Evolutionary conservation across 2,329 filamentous ascomycete genomes (phyloP), one percentile per base, ranked within the genome.

Genomic region (Ramichloridium luteum): DNA sequence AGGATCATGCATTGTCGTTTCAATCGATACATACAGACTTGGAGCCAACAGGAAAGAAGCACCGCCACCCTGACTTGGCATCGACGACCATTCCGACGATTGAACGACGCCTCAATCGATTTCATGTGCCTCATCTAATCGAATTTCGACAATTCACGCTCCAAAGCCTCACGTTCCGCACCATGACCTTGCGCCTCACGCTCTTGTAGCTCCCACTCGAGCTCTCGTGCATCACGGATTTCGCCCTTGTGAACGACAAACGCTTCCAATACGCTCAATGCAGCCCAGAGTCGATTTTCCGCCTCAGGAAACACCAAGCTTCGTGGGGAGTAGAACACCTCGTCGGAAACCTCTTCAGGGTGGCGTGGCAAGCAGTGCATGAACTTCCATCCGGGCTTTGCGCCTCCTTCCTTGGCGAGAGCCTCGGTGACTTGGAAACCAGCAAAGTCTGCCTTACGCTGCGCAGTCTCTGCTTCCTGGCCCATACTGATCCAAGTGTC

Each of bases 401-500:
- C 90, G 13, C 84, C 86, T 26, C 85, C 86, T 30, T 77, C 70
- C 58, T 77, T 72, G 2, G 85, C 88, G 45, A 98, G 65, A 26
- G 90, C 81, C 28, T 77, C 72, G 3, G 88, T 94, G 50, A 98
- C 80, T 56, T 94, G 88, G 60, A 86, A 98, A 10, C 88, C 86
- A 16, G 71, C 70, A 55, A 98, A 98, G 2, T 76, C 84, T 51
- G 77, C 72, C 38, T 94, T 56, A 30, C 83, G 69, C 65, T 80
- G 79, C 45, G 76, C 67, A 23, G 75, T 68, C 59, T 98, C 90
- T 35, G 73, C 74, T 58, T 98, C 90, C 59, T 96, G 88, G 28
- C 90, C 90, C 90, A 98, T 98, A 1, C 84, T 93, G 17, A 98
- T 73, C 90, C 90, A 98, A 1, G 90, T 98, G 52, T 98, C 90